Percentiles rank a stretch among this genome's conserved stretches.
phyloP scores from a whole-genome alignment of 352 stramenopile species.

The Globisporangium carolinianum region DNA sequence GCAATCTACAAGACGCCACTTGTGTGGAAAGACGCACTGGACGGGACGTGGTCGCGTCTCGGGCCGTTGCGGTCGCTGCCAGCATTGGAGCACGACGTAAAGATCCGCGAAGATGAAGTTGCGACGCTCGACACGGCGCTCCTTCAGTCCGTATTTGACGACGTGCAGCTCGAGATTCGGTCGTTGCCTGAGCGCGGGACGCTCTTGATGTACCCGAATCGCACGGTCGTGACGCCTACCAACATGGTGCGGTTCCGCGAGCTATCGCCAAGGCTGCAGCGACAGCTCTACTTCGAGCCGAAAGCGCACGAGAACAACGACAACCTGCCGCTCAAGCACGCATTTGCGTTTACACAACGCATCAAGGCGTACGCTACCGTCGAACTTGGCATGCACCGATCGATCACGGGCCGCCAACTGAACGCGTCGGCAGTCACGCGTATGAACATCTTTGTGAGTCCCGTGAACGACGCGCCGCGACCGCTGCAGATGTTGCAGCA shows the following conservation, averaged over 20 bases:
- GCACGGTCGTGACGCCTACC: conserved; percentile 21
- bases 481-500: conserved; percentile 13
- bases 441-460: conserved; percentile 53
- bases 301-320: conserved; percentile 36
- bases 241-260: conserved; percentile 38
- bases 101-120: conserved; percentile 36
- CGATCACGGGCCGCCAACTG: conserved; percentile 14
- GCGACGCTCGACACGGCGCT: conserved; percentile 43
- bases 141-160: conserved; percentile 54
- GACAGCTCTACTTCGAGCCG: conserved; percentile 43
- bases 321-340: conserved; percentile 30
- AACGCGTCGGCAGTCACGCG: conserved; percentile 17
- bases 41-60: conserved; percentile 21
- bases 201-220: conserved; percentile 47
- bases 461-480: conserved; percentile 36
- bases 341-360: conserved; percentile 28
- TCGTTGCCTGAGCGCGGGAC: conserved; percentile 37
- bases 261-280: conserved; percentile 38
- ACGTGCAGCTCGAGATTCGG: conserved; percentile 44
- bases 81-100: conserved; percentile 19
- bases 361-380: conserved; percentile 28
- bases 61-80: conserved; percentile 39
- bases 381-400: conserved; percentile 25
- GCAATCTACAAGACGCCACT: conserved; percentile 39
- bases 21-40: neutral